Conservation (phyloP, 2,329 filamentous ascomycete genomes). For the Shiraia bambusicola region DNA sequence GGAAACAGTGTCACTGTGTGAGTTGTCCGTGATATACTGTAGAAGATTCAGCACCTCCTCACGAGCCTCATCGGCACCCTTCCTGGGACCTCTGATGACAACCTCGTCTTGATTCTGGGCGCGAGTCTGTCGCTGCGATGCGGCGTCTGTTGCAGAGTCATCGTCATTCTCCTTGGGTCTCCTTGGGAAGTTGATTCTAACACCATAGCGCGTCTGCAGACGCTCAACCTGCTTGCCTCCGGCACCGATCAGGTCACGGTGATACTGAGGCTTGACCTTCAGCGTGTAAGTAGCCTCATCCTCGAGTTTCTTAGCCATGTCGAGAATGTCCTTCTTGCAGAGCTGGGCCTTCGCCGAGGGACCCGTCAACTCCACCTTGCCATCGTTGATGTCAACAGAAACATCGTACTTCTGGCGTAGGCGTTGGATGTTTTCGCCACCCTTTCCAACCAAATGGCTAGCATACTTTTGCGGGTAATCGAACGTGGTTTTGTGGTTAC, state of each 20-base stretch:
- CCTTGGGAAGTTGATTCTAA: conserved; percentile 94
- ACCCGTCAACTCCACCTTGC: conserved; percentile 92
- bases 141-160: conserved; percentile 64
- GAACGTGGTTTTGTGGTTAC: conserved; percentile 81
- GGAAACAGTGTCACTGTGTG: conserved; percentile 73
- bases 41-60: conserved; percentile 87
- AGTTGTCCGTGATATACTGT: conserved; percentile 88
- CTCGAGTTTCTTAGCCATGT: conserved; percentile 77
- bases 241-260: conserved; percentile 88
- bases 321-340: conserved; percentile 78
- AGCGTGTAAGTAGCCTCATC: conserved; percentile 86
- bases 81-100: conserved; percentile 84
- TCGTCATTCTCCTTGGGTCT: conserved; percentile 65
- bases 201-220: conserved; percentile 88
- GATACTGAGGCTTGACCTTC: conserved; percentile 91
- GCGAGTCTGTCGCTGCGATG: conserved; percentile 61
- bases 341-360: conserved; percentile 91
- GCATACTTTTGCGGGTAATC: conserved; percentile 95
- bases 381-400: conserved; percentile 86
- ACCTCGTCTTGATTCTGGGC: conserved; percentile 87
- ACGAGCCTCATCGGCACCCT: conserved; percentile 86
- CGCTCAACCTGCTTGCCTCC: conserved; percentile 87
- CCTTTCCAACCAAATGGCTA: conserved; percentile 74
- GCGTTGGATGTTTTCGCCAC: conserved; percentile 69
- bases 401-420: conserved; percentile 70